Evolutionary conservation across 257 asterid species (phyloP).

Genomic region (Lycium ferocissimum): DNA sequence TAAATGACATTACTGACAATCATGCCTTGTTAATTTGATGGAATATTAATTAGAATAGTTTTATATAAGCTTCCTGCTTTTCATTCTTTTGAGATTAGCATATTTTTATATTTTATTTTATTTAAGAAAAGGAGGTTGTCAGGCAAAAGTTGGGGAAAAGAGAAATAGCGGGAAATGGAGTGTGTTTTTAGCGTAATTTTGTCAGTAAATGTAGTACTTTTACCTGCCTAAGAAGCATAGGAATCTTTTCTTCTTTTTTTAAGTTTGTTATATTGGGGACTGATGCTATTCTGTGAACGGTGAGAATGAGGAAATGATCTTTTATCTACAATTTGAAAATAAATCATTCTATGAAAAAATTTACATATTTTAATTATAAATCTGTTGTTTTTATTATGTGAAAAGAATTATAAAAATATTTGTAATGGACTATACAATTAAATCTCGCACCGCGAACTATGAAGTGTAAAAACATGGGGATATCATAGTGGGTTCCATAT

Average conservation of each 20-base stretch:
- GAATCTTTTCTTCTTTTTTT: slow-evolving; percentile 36
- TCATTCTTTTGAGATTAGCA: background rate
- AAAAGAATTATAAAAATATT: too few relatives aligned
- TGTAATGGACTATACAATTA: background rate
- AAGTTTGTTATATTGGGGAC: slow-evolving; percentile 38
- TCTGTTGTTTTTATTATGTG: too few relatives aligned
- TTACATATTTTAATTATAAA: too few relatives aligned
- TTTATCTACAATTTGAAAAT: too few relatives aligned
- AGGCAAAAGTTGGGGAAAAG: background rate
- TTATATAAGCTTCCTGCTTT: too few relatives aligned
- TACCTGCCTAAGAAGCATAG: slow-evolving; percentile 39
- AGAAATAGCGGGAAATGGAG: slow-evolving; percentile 39
- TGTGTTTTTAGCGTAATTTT: slow-evolving; percentile 28
- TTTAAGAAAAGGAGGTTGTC: background rate
- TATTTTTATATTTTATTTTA: background rate
- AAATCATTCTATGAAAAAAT: too few relatives aligned
- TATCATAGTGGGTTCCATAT: slow-evolving; percentile 42
- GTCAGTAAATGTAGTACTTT: slow-evolving; percentile 27
- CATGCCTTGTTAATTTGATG: slow-evolving; percentile 1
- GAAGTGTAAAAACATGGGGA: slow-evolving; percentile 41
- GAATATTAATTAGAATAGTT: background rate
- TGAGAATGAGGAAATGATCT: too few relatives aligned
- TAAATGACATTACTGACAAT: background rate
- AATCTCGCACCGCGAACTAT: background rate
- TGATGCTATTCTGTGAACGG: slow-evolving; percentile 36